Evolutionary conservation across 768 basidiomycete genomes (phyloP), one percentile per base, ranked within the genome.

Genomic region (Tricholoma saponaceum): DNA sequence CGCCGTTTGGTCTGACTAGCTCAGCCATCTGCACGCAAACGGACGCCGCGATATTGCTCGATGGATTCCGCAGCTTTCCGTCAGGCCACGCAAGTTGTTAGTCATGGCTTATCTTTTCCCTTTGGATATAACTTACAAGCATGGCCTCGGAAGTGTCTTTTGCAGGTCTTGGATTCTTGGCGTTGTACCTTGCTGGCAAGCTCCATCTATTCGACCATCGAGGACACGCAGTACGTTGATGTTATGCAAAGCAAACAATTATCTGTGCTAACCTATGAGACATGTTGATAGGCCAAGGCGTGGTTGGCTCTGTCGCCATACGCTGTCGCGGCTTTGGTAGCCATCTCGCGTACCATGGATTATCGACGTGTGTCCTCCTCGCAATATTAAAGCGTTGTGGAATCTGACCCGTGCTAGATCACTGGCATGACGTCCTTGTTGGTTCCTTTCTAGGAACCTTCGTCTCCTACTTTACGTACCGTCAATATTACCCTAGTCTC

Each of bases 261-360:
- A 12, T 7, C 16, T n/a, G n/a, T 7, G 16, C 26, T 52, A 41
- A 59, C 12, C 20, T 28, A 22, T n/a, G 51, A 68, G 63, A 66
- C 65, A 46, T 57, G 66, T 22, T 53, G 54, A 30, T 57, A 86
- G 82, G 72, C 81, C 22, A 95, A 94, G 69, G 86, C 90, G 13
- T 99, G 95, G 95, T 69, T 95, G 41, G 79, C 89, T 0, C 64
- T 95, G 0, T 70, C 83, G 0, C 97, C 96, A 2, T 80, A 95
- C 47, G 72, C 84, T 30, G 94, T 80, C 7, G 95, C 93, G 2
- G 76, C 85, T 10, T 74, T 92, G 4, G 87, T 92, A 8, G 90
- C 90, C 3, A 85, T 95, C 54, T 89, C 87, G 5, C 84, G 95
- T n/a, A 95, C 91, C 2, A 95, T 95, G 90, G 95, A 96, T 71